Evolutionary conservation across 2,329 filamentous ascomycete genomes (phyloP).

Genomic region (Keithomyces neogunnii): DNA sequence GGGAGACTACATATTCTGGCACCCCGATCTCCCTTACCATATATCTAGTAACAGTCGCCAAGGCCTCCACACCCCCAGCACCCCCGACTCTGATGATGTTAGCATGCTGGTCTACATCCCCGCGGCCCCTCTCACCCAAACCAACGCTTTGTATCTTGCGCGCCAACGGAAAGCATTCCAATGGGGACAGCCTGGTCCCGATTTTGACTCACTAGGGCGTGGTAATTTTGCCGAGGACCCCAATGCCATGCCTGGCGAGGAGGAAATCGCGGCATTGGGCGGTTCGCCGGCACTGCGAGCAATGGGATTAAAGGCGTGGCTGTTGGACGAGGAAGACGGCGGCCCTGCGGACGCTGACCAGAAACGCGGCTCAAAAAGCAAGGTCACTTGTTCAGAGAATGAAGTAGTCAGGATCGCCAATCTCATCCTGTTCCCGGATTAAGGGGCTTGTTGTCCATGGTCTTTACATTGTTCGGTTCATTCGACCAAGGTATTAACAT

Average conservation of each 20-base stretch:
- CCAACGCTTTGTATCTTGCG: constrained; percentile 48
- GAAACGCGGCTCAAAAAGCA: not conserved
- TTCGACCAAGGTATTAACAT: too few species aligned
- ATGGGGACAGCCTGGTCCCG: constrained; percentile 43
- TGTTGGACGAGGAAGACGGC: constrained; percentile 17
- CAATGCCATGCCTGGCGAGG: constrained; percentile 38
- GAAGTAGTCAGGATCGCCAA: constrained; percentile 47
- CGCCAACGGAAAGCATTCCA: constrained; percentile 49
- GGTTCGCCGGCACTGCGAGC: constrained; percentile 42
- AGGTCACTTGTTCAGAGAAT: not conserved
- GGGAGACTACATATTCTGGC: constrained; percentile 52
- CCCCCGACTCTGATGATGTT: constrained; percentile 20
- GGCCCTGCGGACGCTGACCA: constrained; percentile 34
- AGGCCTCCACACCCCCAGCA: constrained; percentile 18
- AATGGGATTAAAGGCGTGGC: constrained; percentile 50
- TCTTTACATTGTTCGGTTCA: too few species aligned
- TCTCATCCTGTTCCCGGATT: constrained; percentile 40
- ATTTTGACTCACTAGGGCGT: constrained; percentile 46
- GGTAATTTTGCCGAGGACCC: constrained; percentile 40
- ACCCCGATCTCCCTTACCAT: constrained; percentile 48
- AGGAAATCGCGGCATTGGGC: constrained; percentile 41
- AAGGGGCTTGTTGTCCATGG: not conserved
- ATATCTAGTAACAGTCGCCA: constrained; percentile 33
- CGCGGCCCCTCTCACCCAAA: constrained; percentile 47
- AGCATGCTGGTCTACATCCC: constrained; percentile 48